Evolutionary conservation across 306 rosid species (phyloP).

Genomic region (Gastrolobium villosum): DNA sequence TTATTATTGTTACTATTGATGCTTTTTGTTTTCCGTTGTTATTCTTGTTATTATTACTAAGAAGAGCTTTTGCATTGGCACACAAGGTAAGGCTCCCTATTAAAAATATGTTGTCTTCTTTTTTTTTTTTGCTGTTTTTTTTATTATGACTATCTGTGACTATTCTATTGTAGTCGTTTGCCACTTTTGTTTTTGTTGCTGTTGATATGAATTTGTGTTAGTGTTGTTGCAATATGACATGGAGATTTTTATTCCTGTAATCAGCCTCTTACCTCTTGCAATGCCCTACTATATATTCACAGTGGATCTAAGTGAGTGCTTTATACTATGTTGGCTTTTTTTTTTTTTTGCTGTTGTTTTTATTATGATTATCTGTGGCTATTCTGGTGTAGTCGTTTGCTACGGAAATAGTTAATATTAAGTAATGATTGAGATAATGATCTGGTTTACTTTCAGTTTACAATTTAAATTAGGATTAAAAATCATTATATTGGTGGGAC

Average conservation of each 20-base stretch:
- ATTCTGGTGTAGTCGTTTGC: background rate
- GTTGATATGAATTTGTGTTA: too few species aligned
- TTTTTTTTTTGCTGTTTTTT: background rate
- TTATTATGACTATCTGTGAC: background rate
- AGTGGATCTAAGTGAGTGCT: too few species aligned
- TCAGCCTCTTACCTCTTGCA: too few species aligned
- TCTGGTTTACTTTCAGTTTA: slow-evolving; percentile 20
- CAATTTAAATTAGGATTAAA: slow-evolving; percentile 12
- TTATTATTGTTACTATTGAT: background rate
- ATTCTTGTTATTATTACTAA: background rate
- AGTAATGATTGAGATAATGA: background rate
- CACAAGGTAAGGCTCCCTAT: too few species aligned
- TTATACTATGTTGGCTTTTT: too few species aligned
- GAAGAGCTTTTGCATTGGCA: too few species aligned
- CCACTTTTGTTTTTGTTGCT: background rate
- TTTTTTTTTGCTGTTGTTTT: background rate
- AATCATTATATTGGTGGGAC: slow-evolving; percentile 43
- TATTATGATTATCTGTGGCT: background rate
- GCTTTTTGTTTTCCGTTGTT: background rate
- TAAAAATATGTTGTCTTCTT: too few species aligned
- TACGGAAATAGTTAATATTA: background rate
- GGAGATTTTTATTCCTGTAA: too few species aligned
- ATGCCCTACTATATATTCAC: too few species aligned
- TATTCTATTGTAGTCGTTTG: slow-evolving; percentile 11
- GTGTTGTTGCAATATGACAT: too few species aligned